Conservation (phyloP, 805 yeast genomes). For the Candida jianshihensis region DNA sequence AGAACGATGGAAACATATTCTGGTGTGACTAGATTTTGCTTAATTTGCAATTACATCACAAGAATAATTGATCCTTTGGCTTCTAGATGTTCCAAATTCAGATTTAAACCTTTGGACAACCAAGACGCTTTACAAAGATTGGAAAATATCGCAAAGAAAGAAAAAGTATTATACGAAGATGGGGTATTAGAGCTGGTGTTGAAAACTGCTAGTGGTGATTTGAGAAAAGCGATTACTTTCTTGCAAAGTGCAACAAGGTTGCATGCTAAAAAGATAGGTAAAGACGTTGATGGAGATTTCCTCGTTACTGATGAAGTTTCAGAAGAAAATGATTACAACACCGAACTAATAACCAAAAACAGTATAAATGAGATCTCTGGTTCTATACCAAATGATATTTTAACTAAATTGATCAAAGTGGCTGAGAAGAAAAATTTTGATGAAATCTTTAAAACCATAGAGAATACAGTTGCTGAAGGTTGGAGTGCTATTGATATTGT, state of each 20-base stretch:
- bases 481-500: constrained; percentile 74
- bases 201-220: constrained; percentile 78
- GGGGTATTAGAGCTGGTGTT: constrained; percentile 58
- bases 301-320: constrained; percentile 29
- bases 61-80: constrained; percentile 95
- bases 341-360: constrained; percentile 30
- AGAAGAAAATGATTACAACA: constrained; percentile 8
- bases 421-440: constrained; percentile 27
- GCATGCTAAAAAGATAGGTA: constrained; percentile 19
- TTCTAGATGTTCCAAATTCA: constrained; percentile 90
- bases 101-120: constrained; percentile 75
- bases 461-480: constrained; percentile 53
- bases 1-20: constrained; percentile 94
- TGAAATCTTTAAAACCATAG: constrained; percentile 36
- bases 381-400: constrained; percentile 46
- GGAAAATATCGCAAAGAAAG: constrained; percentile 48
- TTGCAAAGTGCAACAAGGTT: constrained; percentile 77
- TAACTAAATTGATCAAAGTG: constrained; percentile 35
- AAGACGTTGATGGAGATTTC: constrained; percentile 26
- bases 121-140: constrained; percentile 65
- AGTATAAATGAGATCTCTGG: constrained; percentile 72
- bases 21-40: constrained; percentile 83
- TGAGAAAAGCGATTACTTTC: constrained; percentile 86
- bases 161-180: constrained; percentile 34
- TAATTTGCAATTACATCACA: constrained; percentile 94